Evolutionary conservation across 108 stramenopile species (phyloP).

Genomic region (Nitzschia sp.): DNA sequence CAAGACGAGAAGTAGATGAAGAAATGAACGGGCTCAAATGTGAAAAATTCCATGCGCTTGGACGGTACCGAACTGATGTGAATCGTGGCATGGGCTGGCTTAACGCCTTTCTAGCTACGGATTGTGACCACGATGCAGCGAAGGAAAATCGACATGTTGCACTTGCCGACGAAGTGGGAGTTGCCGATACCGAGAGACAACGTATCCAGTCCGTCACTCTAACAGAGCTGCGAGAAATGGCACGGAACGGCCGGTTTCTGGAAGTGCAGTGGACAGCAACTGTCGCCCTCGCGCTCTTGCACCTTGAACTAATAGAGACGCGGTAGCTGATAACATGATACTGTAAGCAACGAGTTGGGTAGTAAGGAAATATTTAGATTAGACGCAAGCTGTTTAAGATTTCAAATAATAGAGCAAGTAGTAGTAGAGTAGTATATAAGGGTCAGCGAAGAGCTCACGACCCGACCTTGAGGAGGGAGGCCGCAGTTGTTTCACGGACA

Average conservation of each 20-base stretch:
- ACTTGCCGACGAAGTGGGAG: slow-evolving; percentile 56
- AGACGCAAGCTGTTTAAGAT: not conserved
- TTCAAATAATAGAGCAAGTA: not conserved
- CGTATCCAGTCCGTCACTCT: slow-evolving; percentile 49
- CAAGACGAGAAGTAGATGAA: slow-evolving; percentile 70
- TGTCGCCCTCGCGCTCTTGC: slow-evolving; percentile 68
- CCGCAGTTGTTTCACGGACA: slow-evolving; percentile 64
- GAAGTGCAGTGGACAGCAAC: slow-evolving; percentile 88
- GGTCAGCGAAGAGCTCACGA: not conserved
- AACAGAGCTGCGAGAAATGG: slow-evolving; percentile 45
- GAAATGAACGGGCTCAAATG: slow-evolving; percentile 65
- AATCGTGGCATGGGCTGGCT: slow-evolving; percentile 87
- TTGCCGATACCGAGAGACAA: slow-evolving; percentile 67
- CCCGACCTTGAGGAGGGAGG: slow-evolving; percentile 4
- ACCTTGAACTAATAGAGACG: slow-evolving; percentile 23
- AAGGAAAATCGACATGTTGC: slow-evolving; percentile 5
- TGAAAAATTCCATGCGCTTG: slow-evolving; percentile 51
- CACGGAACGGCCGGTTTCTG: slow-evolving; percentile 59
- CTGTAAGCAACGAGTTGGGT: not conserved
- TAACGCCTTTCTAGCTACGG: slow-evolving; percentile 55
- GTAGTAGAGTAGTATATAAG: not conserved
- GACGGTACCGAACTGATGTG: slow-evolving; percentile 78
- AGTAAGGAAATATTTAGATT: not conserved
- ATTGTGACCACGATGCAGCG: slow-evolving; percentile 40
- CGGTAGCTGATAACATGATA: not conserved